Evolutionary conservation across 768 basidiomycete genomes (phyloP).

Genomic region (Tricholoma saponaceum): DNA sequence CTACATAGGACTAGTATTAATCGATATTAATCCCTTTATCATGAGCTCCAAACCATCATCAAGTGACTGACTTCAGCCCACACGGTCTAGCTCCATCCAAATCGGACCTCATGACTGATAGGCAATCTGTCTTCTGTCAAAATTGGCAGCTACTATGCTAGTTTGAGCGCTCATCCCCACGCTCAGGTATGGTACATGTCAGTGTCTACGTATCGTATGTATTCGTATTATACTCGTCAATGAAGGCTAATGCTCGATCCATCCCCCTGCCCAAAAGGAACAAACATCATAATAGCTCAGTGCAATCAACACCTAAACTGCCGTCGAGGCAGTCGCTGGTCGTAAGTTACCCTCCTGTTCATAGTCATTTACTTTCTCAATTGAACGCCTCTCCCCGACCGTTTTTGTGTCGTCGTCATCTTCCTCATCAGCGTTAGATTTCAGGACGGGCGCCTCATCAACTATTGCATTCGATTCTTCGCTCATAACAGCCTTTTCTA

Average conservation of each 20-base stretch:
- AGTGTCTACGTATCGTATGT: neutral
- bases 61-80: neutral
- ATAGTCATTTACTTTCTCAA: conserved; percentile 15
- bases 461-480: conserved; percentile 1
- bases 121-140: neutral
- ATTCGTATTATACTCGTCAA: neutral
- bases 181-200: neutral
- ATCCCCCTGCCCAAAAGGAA: neutral
- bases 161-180: neutral
- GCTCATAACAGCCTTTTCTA: conserved; percentile 14
- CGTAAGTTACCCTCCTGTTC: conserved; percentile 12
- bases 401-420: conserved; percentile 28
- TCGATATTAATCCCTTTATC: too few species aligned
- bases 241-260: neutral
- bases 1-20: too few species aligned
- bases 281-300: neutral
- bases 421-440: conserved; percentile 1
- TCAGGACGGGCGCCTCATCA: neutral
- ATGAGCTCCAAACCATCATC: neutral
- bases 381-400: conserved; percentile 12
- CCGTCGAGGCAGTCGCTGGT: conserved; percentile 20
- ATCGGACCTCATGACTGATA: neutral
- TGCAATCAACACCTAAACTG: neutral
- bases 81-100: neutral
- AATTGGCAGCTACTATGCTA: neutral